These are phyloP conservation scores for Pseudocercospora eumusae DNA, from an alignment of 2,329 filamentous ascomycete species.

Conservation along the genomic window DNA sequence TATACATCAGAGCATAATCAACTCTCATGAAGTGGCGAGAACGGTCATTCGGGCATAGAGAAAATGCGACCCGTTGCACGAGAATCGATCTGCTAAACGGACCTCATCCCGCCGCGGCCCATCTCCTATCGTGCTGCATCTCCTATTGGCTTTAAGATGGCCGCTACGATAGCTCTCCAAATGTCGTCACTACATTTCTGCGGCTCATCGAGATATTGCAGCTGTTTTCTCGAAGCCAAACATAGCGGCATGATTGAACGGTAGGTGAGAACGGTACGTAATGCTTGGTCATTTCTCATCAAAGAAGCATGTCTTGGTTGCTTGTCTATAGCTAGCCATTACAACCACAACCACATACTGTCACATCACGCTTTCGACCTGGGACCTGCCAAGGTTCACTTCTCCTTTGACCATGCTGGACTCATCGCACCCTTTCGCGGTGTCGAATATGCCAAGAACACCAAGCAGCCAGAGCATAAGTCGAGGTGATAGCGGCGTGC, in stretches of 20 bases:
- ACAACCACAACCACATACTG: background rate
- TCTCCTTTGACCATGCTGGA: slow-evolving; percentile 10
- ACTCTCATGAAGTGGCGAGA: background rate
- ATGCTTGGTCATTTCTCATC: background rate
- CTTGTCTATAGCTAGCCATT: background rate
- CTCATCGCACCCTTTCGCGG: slow-evolving; percentile 9
- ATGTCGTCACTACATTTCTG: slow-evolving; percentile 18
- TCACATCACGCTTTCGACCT: background rate
- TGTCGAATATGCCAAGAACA: slow-evolving; percentile 1
- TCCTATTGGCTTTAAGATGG: slow-evolving; percentile 9
- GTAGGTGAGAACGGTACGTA: background rate
- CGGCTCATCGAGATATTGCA: slow-evolving; percentile 3
- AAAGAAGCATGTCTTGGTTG: slow-evolving; percentile 1
- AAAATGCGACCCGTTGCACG: background rate
- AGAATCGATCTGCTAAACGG: background rate
- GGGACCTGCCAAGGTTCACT: background rate
- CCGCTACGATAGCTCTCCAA: slow-evolving; percentile 11
- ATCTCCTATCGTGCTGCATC: background rate
- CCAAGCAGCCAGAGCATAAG: slow-evolving; percentile 7
- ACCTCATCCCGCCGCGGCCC: background rate
- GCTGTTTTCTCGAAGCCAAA: slow-evolving; percentile 3
- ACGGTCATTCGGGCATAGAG: background rate
- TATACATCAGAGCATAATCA: no score
- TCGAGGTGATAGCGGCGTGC: slow-evolving; percentile 10
- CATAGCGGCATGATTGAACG: background rate